Evolutionary conservation across 805 yeast species (phyloP).

Genomic region (Alloascoidea africana): DNA sequence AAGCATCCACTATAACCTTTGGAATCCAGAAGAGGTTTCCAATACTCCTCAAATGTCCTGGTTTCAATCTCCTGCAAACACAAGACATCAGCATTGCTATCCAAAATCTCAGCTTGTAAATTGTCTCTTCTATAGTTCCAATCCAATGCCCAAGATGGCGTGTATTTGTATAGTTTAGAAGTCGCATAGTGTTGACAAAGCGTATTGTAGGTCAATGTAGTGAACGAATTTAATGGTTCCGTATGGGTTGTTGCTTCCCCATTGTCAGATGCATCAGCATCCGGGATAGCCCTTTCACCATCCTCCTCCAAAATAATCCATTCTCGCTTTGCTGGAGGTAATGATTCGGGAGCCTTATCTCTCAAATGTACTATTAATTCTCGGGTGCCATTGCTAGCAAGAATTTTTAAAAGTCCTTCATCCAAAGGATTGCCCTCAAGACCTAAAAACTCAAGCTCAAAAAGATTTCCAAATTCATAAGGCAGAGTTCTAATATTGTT

Average conservation of each 20-base stretch:
- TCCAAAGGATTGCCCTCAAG: slow-evolving; percentile 87
- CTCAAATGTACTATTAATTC: slow-evolving; percentile 70
- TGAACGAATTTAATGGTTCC: slow-evolving; percentile 30
- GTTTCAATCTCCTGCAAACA: slow-evolving; percentile 96
- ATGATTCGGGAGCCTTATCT: slow-evolving; percentile 60
- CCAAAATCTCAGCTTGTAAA: slow-evolving; percentile 56
- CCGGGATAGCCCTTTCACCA: slow-evolving; percentile 30
- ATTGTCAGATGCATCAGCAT: slow-evolving; percentile 14
- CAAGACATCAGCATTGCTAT: slow-evolving; percentile 55
- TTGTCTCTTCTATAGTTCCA: slow-evolving; percentile 83
- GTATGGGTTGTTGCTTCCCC: slow-evolving; percentile 11
- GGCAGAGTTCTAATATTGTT: slow-evolving; percentile 70
- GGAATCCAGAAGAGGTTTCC: slow-evolving; percentile 60
- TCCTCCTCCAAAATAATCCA: slow-evolving; percentile 74
- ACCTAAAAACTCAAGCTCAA: slow-evolving; percentile 76
- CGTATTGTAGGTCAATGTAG: slow-evolving; percentile 78
- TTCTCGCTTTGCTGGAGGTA: slow-evolving; percentile 58
- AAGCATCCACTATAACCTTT: slow-evolving; percentile 72
- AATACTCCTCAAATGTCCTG: slow-evolving; percentile 68
- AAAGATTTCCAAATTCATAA: slow-evolving; percentile 69
- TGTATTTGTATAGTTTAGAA: slow-evolving; percentile 77
- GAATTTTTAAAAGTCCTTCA: slow-evolving; percentile 40
- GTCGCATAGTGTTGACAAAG: slow-evolving; percentile 95
- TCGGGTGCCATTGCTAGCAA: slow-evolving; percentile 74
- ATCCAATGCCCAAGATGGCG: slow-evolving; percentile 93